Conservation (phyloP, 179 eudicot species). For the Spinacia oleracea region DNA sequence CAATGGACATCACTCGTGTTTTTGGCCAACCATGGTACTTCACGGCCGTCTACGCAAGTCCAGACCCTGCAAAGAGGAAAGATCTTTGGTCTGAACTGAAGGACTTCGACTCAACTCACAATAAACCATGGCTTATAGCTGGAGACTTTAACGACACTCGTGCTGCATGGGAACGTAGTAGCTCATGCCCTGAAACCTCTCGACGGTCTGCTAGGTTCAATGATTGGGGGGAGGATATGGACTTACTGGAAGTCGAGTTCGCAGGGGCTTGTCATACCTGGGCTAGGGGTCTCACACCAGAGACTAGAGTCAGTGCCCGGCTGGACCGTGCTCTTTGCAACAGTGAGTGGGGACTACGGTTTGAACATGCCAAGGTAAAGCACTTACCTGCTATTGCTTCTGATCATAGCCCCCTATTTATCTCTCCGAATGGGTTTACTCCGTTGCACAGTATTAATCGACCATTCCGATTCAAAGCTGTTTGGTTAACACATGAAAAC, state of each 20-base stretch:
- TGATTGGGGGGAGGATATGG: not conserved
- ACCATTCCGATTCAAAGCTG: not conserved
- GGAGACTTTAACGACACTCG: too few species aligned
- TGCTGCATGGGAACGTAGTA: too few species aligned
- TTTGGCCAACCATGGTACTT: not conserved
- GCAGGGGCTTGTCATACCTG: not conserved
- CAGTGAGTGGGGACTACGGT: not conserved
- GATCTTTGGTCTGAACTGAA: too few species aligned
- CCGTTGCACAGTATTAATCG: not conserved
- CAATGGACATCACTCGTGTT: too few species aligned
- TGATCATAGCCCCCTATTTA: not conserved
- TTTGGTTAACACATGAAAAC: not conserved
- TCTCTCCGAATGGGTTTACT: not conserved
- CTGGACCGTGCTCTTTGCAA: not conserved
- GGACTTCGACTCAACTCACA: too few species aligned
- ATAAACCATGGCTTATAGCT: too few species aligned
- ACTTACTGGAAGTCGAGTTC: not conserved
- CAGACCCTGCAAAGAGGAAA: too few species aligned
- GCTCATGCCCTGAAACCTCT: not conserved
- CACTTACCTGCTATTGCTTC: not conserved
- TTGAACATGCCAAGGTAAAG: not conserved
- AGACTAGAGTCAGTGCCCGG: not conserved
- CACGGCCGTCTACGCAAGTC: not conserved
- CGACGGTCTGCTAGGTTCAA: not conserved
- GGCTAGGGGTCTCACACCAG: not conserved